These are phyloP conservation scores for Lathyrus sativus DNA, from an alignment of 306 rosid genomes.

Conservation along the genomic window DNA sequence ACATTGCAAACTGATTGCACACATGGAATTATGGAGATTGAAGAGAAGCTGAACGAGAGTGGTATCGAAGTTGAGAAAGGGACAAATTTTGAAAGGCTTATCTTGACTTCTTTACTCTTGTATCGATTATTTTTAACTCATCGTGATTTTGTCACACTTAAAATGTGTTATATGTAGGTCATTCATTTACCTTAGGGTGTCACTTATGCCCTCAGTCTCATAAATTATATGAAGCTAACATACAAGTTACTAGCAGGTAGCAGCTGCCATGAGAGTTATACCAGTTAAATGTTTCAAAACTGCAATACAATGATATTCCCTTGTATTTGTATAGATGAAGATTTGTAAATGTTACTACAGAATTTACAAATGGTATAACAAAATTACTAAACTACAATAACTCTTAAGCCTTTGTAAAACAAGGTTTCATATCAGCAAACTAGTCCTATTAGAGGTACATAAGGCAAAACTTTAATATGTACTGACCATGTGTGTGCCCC, in stretches of 20 bases:
- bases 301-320: conserved; percentile 10
- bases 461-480: conserved; percentile 10
- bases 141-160: not conserved
- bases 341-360: conserved; percentile 1
- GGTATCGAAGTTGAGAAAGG: too few species aligned
- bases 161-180: not conserved
- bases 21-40: too few species aligned
- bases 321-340: not conserved
- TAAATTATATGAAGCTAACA: not conserved
- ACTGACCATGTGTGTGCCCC: conserved; percentile 24
- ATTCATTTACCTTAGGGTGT: not conserved
- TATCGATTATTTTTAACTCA: not conserved
- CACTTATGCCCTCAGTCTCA: not conserved
- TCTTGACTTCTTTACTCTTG: too few species aligned
- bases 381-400: conserved; percentile 8
- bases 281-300: not conserved
- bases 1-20: too few species aligned
- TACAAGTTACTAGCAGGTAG: not conserved
- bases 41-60: too few species aligned
- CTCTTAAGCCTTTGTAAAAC: conserved; percentile 3
- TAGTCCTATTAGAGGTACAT: conserved; percentile 14
- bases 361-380: conserved; percentile 30
- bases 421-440: conserved; percentile 16
- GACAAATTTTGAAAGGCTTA: too few species aligned
- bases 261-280: not conserved